These are phyloP conservation scores for Claviceps monticola DNA, from an alignment of 2,329 filamentous ascomycete species.

Conservation along the genomic window DNA sequence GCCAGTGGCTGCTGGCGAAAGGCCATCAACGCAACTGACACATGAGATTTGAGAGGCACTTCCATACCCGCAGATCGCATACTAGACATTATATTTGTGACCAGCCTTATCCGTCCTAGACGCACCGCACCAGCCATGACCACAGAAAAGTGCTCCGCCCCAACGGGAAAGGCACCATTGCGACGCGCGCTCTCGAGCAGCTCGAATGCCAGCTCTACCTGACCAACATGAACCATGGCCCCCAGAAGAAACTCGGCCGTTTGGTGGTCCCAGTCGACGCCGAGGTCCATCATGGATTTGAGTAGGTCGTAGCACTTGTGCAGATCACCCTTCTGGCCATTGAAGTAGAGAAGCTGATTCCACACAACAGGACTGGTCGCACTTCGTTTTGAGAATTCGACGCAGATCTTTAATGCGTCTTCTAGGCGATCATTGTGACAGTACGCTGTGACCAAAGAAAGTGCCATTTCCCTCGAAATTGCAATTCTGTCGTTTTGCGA, in stretches of 20 bases:
- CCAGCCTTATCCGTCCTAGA: conserved; percentile 27
- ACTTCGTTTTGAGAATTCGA: conserved; percentile 37
- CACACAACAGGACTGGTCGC: conserved; percentile 50
- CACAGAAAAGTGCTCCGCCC: conserved; percentile 34
- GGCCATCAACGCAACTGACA: conserved; percentile 29
- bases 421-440: conserved; percentile 27
- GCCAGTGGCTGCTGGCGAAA: conserved; percentile 12
- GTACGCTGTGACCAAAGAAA: conserved; percentile 54
- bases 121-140: conserved; percentile 39
- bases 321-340: conserved; percentile 48
- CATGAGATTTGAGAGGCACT: conserved; percentile 28
- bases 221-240: conserved; percentile 33
- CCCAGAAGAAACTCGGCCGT: conserved; percentile 37
- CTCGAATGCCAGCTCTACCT: conserved; percentile 34
- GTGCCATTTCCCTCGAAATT: conserved; percentile 43
- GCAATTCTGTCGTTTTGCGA: conserved; percentile 40
- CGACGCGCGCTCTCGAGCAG: conserved; percentile 31
- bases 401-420: conserved; percentile 24
- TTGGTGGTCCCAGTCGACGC: conserved; percentile 32
- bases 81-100: conserved; percentile 26
- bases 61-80: conserved; percentile 29
- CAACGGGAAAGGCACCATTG: conserved; percentile 31
- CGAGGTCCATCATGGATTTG: conserved; percentile 31
- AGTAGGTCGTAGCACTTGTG: conserved; percentile 34
- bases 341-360: conserved; percentile 61